Evolutionary conservation across 2,329 filamentous ascomycete species (phyloP).

Genomic region (Hysterium pulicare): DNA sequence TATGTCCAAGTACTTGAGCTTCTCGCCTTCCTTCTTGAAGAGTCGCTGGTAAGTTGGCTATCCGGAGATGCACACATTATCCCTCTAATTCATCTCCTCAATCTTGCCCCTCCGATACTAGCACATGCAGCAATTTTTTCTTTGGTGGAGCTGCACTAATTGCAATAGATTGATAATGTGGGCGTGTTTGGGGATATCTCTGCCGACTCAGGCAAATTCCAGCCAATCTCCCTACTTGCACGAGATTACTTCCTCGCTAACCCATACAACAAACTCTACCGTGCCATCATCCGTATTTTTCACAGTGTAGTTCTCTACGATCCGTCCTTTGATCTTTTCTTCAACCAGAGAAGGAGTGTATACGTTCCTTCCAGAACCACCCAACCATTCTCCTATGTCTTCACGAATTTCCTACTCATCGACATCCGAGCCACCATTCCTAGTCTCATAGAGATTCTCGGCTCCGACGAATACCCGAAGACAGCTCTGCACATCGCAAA

Average conservation of each 20-base stretch:
- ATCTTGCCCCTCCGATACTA: neutral
- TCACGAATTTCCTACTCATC: conserved; percentile 63
- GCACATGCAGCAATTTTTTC: no score
- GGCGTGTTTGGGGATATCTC: no score
- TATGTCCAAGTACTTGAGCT: neutral
- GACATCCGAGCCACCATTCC: conserved; percentile 64
- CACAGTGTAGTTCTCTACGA: neutral
- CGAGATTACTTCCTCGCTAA: neutral
- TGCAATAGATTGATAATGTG: no score
- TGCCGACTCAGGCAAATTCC: neutral
- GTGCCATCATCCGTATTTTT: neutral
- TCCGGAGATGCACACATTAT: neutral
- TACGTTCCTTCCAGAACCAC: conserved; percentile 33
- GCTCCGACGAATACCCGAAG: conserved; percentile 50
- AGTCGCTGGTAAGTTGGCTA: neutral
- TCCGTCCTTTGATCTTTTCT: conserved; percentile 4
- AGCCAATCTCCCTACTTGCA: neutral
- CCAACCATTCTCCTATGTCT: conserved; percentile 59
- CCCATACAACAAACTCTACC: conserved; percentile 1
- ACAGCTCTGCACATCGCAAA: conserved; percentile 56
- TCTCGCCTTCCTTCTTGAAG: conserved; percentile 1
- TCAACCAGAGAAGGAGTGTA: neutral
- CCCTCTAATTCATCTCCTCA: neutral
- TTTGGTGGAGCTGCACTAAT: no score
- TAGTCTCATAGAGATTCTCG: conserved; percentile 56